phyloP scores from a whole-genome alignment of 768 basidiomycete species.

The Exsudoporus frostii region DNA sequence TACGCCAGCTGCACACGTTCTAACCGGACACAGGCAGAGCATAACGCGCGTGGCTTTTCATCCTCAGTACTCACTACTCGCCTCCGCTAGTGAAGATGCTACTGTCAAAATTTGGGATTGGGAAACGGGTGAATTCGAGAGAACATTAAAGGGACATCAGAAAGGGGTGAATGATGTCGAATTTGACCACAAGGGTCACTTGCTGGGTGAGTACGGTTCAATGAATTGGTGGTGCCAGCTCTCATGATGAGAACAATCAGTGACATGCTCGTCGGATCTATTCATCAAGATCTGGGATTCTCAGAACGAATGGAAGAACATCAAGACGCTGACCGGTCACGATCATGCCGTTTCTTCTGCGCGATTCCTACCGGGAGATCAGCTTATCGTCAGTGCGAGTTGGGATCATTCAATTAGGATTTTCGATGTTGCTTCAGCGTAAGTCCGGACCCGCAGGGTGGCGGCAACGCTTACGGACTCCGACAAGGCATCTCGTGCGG shows the following conservation, averaged over 20 bases:
- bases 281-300: slow-evolving; percentile 94
- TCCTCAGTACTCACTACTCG: slow-evolving; percentile 77
- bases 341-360: slow-evolving; percentile 89
- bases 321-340: slow-evolving; percentile 83
- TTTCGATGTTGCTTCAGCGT: slow-evolving; percentile 88
- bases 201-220: slow-evolving; percentile 56
- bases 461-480: slow-evolving; percentile 9
- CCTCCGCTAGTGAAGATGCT: slow-evolving; percentile 84
- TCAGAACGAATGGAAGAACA: slow-evolving; percentile 86
- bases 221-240: not conserved
- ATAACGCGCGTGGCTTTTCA: slow-evolving; percentile 84
- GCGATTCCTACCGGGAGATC: slow-evolving; percentile 82
- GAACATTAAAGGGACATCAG: slow-evolving; percentile 90
- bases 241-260: slow-evolving; percentile 12
- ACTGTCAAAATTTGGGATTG: slow-evolving; percentile 95
- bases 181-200: slow-evolving; percentile 81
- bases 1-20: slow-evolving; percentile 75
- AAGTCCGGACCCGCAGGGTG: slow-evolving; percentile 28
- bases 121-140: slow-evolving; percentile 92
- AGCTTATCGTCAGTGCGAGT: slow-evolving; percentile 81
- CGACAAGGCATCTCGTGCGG: slow-evolving; percentile 63
- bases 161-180: slow-evolving; percentile 85
- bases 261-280: slow-evolving; percentile 78
- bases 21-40: slow-evolving; percentile 71
- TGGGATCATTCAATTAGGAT: slow-evolving; percentile 83